Evolutionary conservation across 225 moss, liverwort and hornwort species (phyloP), one percentile per base, ranked within the genome.

Genomic region (Lunularia cruciata): DNA sequence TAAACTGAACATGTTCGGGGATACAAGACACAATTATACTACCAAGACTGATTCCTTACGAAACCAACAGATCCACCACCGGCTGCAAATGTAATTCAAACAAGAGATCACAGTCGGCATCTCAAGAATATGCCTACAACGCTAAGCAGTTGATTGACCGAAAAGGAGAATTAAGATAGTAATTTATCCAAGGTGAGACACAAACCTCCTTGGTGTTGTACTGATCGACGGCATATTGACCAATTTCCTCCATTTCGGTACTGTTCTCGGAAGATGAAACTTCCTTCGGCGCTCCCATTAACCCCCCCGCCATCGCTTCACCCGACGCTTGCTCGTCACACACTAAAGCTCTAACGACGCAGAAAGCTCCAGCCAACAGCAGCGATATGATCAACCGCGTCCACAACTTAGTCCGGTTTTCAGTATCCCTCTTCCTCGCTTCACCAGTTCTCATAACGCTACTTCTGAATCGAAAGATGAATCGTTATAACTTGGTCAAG

Each of bases 211-310:
- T 77, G 22, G 31, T 28, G 57, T 82, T 82, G 62, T 82, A 74
- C 45, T 82, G 73, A 18, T 55, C 51, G 11, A 82, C 77, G 12
- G 81, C 81, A 18, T 69, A 82, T 33, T 72, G 56, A 9, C 33
- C 81, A 0, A 82, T 33, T 0, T 75, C 74, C 20, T 82, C 74
- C 4, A 82, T 37, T 71, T 77, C 77, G 16, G n/a, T 60, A 40
- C 74, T 74, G 56, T 81, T 81, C 31, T 73, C 73, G 7, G 60
- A 33, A 26, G 20, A n/a, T 43, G 23, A 58, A 2, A 81, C 72
- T 27, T 77, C 81, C 77, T 77, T 81, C 8, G 81, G 77, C 25
- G 77, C 77, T 40, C 81, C 81, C 70, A 77, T 6, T 19, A 77
- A 36, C 14, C 80, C 78, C 11, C 77, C 80, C 47, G 56, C 80